These are phyloP conservation scores for Pestalotiopsis sp. DNA, from an alignment of 2,329 filamentous ascomycete genomes.

Conservation along the genomic window DNA sequence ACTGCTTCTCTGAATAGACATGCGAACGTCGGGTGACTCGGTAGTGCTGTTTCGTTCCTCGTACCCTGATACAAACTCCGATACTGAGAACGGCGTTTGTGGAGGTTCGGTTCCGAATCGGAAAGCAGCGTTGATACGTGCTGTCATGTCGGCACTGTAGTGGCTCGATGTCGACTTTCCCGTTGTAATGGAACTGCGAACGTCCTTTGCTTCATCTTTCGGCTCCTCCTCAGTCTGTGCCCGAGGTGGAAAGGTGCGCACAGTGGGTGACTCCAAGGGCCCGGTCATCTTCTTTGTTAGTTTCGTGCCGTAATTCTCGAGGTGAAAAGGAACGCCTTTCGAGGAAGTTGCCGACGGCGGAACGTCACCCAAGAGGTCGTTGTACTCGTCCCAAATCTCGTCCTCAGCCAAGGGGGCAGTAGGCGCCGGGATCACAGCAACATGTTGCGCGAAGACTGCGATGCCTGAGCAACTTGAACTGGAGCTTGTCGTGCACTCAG, in stretches of 20 bases:
- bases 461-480: constrained; percentile 70
- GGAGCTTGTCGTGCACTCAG: constrained; percentile 56
- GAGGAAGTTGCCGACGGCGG: constrained; percentile 59
- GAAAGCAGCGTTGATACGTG: constrained; percentile 52
- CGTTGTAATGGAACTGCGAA: constrained; percentile 33
- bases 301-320: constrained; percentile 49
- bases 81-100: constrained; percentile 43
- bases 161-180: constrained; percentile 47
- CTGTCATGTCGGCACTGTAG: constrained; percentile 57
- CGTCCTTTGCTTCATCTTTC: constrained; percentile 18
- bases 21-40: constrained; percentile 16
- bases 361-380: constrained; percentile 77
- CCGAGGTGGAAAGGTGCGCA: constrained; percentile 26
- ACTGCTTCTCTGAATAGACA: constrained; percentile 27
- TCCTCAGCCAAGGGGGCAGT: constrained; percentile 72
- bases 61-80: constrained; percentile 43
- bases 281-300: constrained; percentile 35
- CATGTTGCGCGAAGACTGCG: constrained; percentile 58
- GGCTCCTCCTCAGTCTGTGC: constrained; percentile 17
- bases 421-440: constrained; percentile 63
- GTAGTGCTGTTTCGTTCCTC: constrained; percentile 35
- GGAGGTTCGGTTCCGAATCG: constrained; percentile 41
- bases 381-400: constrained; percentile 92
- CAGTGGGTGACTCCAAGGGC: constrained; percentile 50
- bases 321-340: constrained; percentile 56